These are phyloP conservation scores for Phytopythium ostracodes DNA, from an alignment of 352 stramenopile species.

Conservation along the genomic window DNA sequence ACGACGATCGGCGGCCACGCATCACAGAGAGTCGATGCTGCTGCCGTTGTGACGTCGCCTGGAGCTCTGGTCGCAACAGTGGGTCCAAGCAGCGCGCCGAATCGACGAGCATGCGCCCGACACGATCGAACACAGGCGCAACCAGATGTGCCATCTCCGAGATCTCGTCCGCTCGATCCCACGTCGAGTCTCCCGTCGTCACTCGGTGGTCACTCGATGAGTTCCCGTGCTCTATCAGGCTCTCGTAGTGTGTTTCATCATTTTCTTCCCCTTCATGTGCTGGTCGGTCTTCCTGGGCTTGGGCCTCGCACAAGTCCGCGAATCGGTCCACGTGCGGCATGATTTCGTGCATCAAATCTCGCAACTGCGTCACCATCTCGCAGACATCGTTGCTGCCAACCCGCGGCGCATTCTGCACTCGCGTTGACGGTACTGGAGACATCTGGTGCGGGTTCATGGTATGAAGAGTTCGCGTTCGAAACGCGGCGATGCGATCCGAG, in stretches of 20 bases:
- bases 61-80: slow-evolving; percentile 51
- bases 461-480: slow-evolving; percentile 90
- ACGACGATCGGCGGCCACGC: slow-evolving; percentile 6
- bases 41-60: slow-evolving; percentile 28
- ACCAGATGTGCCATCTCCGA: slow-evolving; percentile 69
- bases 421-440: slow-evolving; percentile 51
- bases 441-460: slow-evolving; percentile 38
- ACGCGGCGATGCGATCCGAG: slow-evolving; percentile 93
- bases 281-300: slow-evolving; percentile 10
- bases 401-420: slow-evolving; percentile 46
- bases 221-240: not conserved
- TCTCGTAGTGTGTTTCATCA: not conserved
- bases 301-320: slow-evolving; percentile 50
- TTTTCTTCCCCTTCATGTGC: slow-evolving; percentile 5
- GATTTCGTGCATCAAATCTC: slow-evolving; percentile 66
- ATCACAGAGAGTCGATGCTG: slow-evolving; percentile 24
- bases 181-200: not conserved
- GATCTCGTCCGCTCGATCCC: slow-evolving; percentile 26
- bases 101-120: slow-evolving; percentile 70
- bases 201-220: not conserved
- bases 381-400: slow-evolving; percentile 42
- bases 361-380: slow-evolving; percentile 45
- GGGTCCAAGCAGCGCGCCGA: slow-evolving; percentile 57
- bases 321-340: slow-evolving; percentile 68
- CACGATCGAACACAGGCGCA: slow-evolving; percentile 74